These are phyloP conservation scores for Helianthus tuberosus DNA, from an alignment of 129 eudicot species.

Conservation along the genomic window DNA sequence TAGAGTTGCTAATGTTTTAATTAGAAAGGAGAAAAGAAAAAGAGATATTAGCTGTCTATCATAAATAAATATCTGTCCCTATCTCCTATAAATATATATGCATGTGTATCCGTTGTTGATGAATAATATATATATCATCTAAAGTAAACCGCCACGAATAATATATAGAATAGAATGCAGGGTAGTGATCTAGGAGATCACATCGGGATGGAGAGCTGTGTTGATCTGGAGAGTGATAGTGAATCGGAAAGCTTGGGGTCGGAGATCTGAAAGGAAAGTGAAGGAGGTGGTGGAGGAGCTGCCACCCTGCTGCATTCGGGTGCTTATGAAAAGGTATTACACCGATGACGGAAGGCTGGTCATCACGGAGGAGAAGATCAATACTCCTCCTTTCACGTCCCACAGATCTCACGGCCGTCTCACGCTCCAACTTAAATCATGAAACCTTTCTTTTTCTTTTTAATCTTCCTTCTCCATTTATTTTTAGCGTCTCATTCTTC, in stretches of 20 bases:
- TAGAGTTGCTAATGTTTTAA: no score
- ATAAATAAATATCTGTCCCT: no score
- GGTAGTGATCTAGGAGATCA: slow-evolving; percentile 40
- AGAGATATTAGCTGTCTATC: no score
- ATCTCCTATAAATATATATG: no score
- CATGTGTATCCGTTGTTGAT: no score
- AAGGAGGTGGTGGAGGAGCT: slow-evolving; percentile 38
- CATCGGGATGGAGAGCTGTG: slow-evolving; percentile 55
- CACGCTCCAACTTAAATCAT: slow-evolving; percentile 29
- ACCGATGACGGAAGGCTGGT: slow-evolving; percentile 55
- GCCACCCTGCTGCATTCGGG: slow-evolving; percentile 40
- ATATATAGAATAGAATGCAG: slow-evolving; percentile 1
- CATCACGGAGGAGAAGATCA: slow-evolving; percentile 45
- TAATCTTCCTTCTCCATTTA: no score
- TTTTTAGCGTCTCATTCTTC: no score
- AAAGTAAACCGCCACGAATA: no score
- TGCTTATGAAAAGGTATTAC: slow-evolving; percentile 38
- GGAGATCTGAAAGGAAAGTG: not conserved
- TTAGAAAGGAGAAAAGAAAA: no score
- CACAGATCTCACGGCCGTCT: slow-evolving; percentile 55
- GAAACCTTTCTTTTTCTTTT: no score
- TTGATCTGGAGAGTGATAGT: slow-evolving; percentile 23
- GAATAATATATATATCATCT: no score
- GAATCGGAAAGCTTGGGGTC: slow-evolving; percentile 9
- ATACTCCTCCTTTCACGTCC: slow-evolving; percentile 31